Base-by-base conservation (phyloP, 106 monocot species). In the Platanthera zijinensis region DNA sequence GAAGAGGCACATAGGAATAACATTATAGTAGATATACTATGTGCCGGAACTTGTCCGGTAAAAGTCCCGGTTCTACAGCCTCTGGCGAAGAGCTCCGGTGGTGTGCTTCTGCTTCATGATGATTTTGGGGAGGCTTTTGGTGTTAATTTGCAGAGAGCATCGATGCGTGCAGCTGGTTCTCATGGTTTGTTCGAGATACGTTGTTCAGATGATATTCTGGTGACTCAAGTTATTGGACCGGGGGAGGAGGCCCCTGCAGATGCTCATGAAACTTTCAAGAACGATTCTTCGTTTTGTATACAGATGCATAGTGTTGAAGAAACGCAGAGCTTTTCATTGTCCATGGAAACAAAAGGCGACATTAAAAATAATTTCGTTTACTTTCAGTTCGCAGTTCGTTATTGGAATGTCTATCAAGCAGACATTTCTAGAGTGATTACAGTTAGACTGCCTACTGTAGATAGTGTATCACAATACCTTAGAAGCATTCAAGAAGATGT, bases 61-160 rank as follows among this genome's bases (percentile, higher is more conserved):
- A 84, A 94, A 67, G 82, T 99, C 78, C 92, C 94, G 7, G 76
- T 99, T 48, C 76, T 99, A 74, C 92, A 94, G 81, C 99, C 99
- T 8, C 85, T 99, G 51, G 92, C 92, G 61, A 94, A 87, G 83
- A 78, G 86, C 75, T 94, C 99, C 68, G 99, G 99, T 83, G 99
- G 99, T 18, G 92, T 94, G 14, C 72, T 99, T 69, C 79, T 99
- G 59, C 88, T 92, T 86, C 99, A 99, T 52, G 99, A 99, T 85
- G 99, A 99, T 82, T 99, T 99, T 85, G 99, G 94, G 51, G 99
- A 99, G 83, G 92, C 99, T 71, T 99, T 92, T 88, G 99, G 99
- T 83, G 94, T 99, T 54, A 99, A 99, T 78, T 83, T 99, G 82
- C 94, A 94, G 82, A 92, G 99, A 74, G 99, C 99, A 73, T 84